Base-by-base conservation (phyloP, 1,284 basidiomycete species). In the Tetrapyrgos nigripes region DNA sequence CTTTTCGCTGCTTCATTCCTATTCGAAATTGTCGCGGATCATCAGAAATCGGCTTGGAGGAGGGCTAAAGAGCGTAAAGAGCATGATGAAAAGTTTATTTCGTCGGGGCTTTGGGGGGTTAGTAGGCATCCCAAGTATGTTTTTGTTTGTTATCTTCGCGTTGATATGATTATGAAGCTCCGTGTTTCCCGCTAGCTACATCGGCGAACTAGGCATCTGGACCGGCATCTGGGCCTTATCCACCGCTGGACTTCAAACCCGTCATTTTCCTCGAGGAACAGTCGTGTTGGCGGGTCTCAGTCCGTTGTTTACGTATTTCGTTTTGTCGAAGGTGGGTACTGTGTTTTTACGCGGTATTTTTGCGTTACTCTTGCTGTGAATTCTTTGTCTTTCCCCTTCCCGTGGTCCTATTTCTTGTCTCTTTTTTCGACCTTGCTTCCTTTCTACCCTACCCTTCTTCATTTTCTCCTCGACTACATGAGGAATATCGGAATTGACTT, bases 201-300 rank as follows among this genome's bases (percentile, higher is more conserved):
- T 92, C 33, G 91, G 88, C 24, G 92, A 94, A 75, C 81, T 93
- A 11, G 84, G 87, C 2, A 78, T 93, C 19, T 92, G 90, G 86
- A 81, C 82, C 3, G 88, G 88, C 9, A 86, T 92, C 27, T 91
- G 85, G 79, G 75, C 84, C 4, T 74, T 92, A 13, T 83, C 87
- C 2, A 76, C 80, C 3, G 65, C 78, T 9, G 80, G 83, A 6
- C 71, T 89, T 19, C 77, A 78, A 66, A 76, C 76, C 5, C 66
- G 77, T 43, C 75, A 79, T 64, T 81, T 81, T 66, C 79, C 86
- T 47, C 61, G 64, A 21, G 78, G 75, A 4, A 73, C 80, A 0
- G 71, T 82, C 58, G 78, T 79, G 10, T 62, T 86, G 4, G 82
- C 85, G 4, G 37, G n/a, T n/a, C 82, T 83, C 47, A 89, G 88